Evolutionary conservation across 1,139 yeast genomes (phyloP), one percentile per base, ranked within the genome.

Genomic region (Pichia sp.): DNA sequence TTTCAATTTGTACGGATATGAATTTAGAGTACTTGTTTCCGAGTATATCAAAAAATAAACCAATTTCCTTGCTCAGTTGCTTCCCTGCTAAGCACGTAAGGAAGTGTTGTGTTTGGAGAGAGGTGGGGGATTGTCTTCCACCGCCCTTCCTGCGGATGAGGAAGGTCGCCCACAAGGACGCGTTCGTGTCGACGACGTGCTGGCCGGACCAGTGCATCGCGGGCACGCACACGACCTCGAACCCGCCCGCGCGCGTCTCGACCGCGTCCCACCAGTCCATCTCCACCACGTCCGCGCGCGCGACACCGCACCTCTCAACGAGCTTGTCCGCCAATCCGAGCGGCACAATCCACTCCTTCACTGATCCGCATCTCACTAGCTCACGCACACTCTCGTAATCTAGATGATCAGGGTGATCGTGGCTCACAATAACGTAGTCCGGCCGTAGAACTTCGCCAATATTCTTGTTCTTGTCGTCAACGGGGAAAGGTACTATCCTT

Each of bases 181-280:
- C 66, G 60, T 89, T 89, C 2, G 94, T 74, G 58, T 89, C 97
- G 22, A 79, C 57, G 23, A 89, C 62, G 36, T 74, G 73, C 34
- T 96, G 63, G 0, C 96, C 97, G 1, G 95, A 84, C 97, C 97
- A 89, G 62, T 89, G 97, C 96, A 89, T 89, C 0, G 96, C 86
- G 0, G 97, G 97, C 0, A 93, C 74, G 61, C 96, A 85, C 1
- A 85, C 88, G 25, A 89, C 67, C 51, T 84, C 89, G 66, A 83
- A 86, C 19, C 71, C 66, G 44, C 76, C 80, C 2, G 66, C 62
- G 4, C 43, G 12, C 4, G 31, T 19, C 4, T n/a, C n/a, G n/a
- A 28, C 40, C 15, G 72, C 67, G 41, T 88, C 89, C 97, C 97
- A 89, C 97, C 97, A 89, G 52, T 84, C 81, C 76, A 89, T 67